Percentiles rank a stretch among this genome's conserved stretches.
phyloP scores from a whole-genome alignment of 2,329 filamentous ascomycete species.

The Drechmeria coniospora region DNA sequence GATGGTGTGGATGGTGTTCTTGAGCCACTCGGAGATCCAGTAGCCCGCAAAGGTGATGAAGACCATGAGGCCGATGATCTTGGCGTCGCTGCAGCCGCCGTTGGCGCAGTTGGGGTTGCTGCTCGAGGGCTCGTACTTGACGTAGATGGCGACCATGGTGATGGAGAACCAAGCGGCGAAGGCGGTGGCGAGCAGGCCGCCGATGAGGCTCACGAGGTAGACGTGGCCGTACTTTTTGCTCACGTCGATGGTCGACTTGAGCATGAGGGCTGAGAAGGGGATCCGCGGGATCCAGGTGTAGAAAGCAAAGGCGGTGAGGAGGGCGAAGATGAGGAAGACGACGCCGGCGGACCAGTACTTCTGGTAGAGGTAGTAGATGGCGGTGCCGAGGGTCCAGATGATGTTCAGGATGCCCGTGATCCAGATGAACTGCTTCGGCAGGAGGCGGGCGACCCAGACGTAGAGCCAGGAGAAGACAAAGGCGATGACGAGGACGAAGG shows the following conservation, averaged over 20 bases:
- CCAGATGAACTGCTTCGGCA: conserved; percentile 88
- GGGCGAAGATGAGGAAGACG: conserved; percentile 61
- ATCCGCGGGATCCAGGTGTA: conserved; percentile 81
- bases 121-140: conserved; percentile 55
- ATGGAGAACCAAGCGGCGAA: conserved; percentile 77
- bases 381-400: conserved; percentile 67
- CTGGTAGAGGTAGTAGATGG: conserved; percentile 67
- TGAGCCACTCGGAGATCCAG: conserved; percentile 88
- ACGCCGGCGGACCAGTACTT: conserved; percentile 74
- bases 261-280: conserved; percentile 80
- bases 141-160: conserved; percentile 74
- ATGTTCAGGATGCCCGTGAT: conserved; percentile 82
- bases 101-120: conserved; percentile 36
- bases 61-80: conserved; percentile 69
- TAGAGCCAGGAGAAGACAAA: conserved; percentile 64
- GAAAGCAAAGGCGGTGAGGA: conserved; percentile 32
- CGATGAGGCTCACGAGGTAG: conserved; percentile 71
- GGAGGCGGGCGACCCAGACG: conserved; percentile 57
- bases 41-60: conserved; percentile 87
- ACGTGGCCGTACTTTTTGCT: conserved; percentile 74
- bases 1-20: conserved; percentile 81
- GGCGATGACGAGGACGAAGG: conserved; percentile 59
- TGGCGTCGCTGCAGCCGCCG: conserved; percentile 53
- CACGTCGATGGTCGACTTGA: conserved; percentile 73
- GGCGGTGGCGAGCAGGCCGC: conserved; percentile 59